Evolutionary conservation across 1,139 yeast genomes (phyloP), one percentile per base, ranked within the genome.

Genomic region (Yamadazyma trypodendri): DNA sequence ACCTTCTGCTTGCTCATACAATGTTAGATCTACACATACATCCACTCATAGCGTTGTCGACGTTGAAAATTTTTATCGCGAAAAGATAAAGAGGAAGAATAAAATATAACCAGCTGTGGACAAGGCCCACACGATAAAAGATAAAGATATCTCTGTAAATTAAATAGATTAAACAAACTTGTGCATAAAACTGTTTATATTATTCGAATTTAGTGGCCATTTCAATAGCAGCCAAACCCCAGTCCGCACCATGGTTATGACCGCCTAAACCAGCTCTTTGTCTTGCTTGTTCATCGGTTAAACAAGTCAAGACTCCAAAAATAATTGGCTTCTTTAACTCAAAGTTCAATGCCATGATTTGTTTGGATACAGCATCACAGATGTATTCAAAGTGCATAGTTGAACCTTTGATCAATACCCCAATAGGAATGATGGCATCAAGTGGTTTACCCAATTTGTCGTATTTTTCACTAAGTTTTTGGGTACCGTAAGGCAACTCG

Each of bases 141-240:
- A n/a, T n/a, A n/a, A n/a, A n/a, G n/a, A n/a, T n/a, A n/a, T n/a
- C n/a, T n/a, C n/a, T n/a, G n/a, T n/a, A n/a, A n/a, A n/a, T 8
- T 7, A 20, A 20, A 20, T 20, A 6, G 6, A 20, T 10, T 20
- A 20, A 20, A 6, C 6, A 20, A 20, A 20, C 9, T 6, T 20
- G 23, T 20, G 23, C 9, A 20, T 20, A 6, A 7, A 20, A 7
- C 10, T 23, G 10, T 23, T 4, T 23, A 23, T 5, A 11, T 22
- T 47, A 51, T 9, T 51, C 43, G 40, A 68, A 71, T 48, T 84
- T 85, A 30, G 70, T 48, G 9, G 83, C 81, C 97, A 89, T 90
- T 68, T 92, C 98, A 27, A 92, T 96, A n/a, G 97, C 97, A 42
- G 97, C 97, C 32, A 95, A 92, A 52, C 95, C 98, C 97, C 97